Evolutionary conservation across 805 yeast genomes (phyloP).

Genomic region (Metschnikowia lochheadii): DNA sequence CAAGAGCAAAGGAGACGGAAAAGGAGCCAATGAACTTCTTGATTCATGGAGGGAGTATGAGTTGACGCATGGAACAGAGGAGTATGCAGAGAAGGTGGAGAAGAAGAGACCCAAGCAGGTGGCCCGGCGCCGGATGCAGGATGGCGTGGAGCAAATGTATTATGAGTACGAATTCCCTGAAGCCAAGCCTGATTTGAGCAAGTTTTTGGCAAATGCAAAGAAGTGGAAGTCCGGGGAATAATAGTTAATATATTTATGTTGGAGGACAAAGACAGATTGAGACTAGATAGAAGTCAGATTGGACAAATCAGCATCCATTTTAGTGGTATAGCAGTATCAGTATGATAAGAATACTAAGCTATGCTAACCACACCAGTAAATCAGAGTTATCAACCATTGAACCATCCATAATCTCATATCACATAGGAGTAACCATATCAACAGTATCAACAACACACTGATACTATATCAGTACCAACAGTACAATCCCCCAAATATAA

Average conservation of each 20-base stretch:
- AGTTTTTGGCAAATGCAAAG: constrained; percentile 41
- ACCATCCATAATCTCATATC: no score
- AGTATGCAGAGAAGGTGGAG: constrained; percentile 31
- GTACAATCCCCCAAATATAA: no score
- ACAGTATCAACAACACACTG: no score
- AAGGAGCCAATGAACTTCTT: constrained; percentile 49
- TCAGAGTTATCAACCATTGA: no score
- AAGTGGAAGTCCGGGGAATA: constrained; percentile 19
- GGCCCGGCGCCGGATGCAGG: constrained; percentile 41
- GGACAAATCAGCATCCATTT: no score
- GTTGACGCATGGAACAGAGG: constrained; percentile 49
- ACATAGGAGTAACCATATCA: no score
- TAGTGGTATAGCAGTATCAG: no score
- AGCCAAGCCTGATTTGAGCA: constrained; percentile 39
- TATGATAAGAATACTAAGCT: no score
- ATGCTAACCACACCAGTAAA: no score
- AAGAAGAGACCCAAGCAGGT: constrained; percentile 53
- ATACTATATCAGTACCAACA: no score
- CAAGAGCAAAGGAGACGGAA: constrained; percentile 31
- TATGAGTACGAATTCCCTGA: constrained; percentile 67
- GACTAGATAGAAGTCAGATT: no score
- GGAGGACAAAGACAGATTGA: no score
- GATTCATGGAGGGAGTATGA: constrained; percentile 69
- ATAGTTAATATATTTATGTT: not conserved
- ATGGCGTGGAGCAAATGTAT: constrained; percentile 50